Base-by-base conservation (phyloP, 75 land plant species). In the Ceratopteris richardii region DNA sequence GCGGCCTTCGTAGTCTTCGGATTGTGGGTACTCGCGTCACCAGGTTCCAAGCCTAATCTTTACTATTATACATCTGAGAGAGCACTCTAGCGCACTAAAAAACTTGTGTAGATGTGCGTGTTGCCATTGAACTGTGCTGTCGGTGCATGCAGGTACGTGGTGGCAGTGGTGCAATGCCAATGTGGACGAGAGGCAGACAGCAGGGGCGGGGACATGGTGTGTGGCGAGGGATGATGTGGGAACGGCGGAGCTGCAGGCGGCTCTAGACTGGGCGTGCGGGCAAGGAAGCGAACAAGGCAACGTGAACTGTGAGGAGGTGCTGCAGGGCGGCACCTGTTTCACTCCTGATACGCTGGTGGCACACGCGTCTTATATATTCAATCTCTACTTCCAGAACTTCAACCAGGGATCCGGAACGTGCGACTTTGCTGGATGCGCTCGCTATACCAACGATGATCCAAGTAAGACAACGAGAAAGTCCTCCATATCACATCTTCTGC, bases 331-430 rank as follows among this genome's bases (percentile, higher is more conserved):
- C 7, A 9, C 9, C 7, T 33, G 37, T 9, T 3, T 4, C 37
- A 4, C 37, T 3, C 37, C 57, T 3, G 57, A 56, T 13, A 7
- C 57, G 2, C 30, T 56, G 19, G 13, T 21, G 19, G 26, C 57
- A 6, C 57, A 56, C 30, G 57, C 57, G 4, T 56, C 57, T 7
- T 56, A 56, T 21, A 29, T 29, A 2, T 56, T 56, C 30, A 56
- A 56, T 29, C 9, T 9, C 30, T 56, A 56, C 13, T 56, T 25
- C 23, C 57, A 56, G 57, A 29, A 29, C 19, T 7, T n/a, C 26
- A 29, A 29, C 30, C 57, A 29, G 18, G 30, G 6, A n/a, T 2
- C 26, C 28, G 26, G 57, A 3, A 21, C 19, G 31, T 56, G 57
- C 23, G 26, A 56, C 57, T 56, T 56, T 27, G 27, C 9, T 21